A percentile compares a stretch with the other conserved stretches of the same genome.
Evolutionary conservation across 2,329 filamentous ascomycete species (phyloP).

Genomic region (Aspergillus alliaceus): DNA sequence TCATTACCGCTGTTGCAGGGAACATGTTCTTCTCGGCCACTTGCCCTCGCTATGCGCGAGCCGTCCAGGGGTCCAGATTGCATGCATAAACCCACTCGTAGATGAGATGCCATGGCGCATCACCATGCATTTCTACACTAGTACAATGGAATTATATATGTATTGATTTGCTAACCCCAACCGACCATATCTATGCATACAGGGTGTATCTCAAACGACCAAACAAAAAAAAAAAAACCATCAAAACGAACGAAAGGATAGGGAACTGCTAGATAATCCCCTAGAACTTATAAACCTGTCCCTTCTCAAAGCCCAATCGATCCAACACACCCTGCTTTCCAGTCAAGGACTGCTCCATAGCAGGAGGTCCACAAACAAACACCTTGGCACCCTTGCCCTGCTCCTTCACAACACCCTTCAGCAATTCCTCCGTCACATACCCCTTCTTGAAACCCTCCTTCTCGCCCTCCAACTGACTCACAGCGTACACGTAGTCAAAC

Average conservation of each 20-base stretch:
- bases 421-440: constrained; percentile 57
- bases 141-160: neutral
- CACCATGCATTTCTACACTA: too few relatives aligned
- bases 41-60: constrained; percentile 8
- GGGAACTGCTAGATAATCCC: too few relatives aligned
- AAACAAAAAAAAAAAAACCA: neutral
- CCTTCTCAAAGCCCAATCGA: neutral
- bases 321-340: constrained; percentile 16
- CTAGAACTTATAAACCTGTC: neutral
- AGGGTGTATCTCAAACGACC: neutral
- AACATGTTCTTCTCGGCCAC: constrained; percentile 20
- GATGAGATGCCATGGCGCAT: neutral
- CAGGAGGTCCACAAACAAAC: constrained; percentile 68
- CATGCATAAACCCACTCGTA: neutral
- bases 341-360: constrained; percentile 57
- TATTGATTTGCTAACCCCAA: neutral
- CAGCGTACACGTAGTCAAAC: constrained; percentile 59
- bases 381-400: constrained; percentile 55
- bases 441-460: constrained; percentile 48
- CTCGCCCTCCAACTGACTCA: constrained; percentile 46
- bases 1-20: constrained; percentile 10
- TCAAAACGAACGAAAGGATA: neutral
- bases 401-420: constrained; percentile 52
- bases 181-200: neutral
- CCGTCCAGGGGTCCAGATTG: constrained; percentile 9